Conservation (phyloP, 805 yeast species). For the Geotrichum ghanense region DNA sequence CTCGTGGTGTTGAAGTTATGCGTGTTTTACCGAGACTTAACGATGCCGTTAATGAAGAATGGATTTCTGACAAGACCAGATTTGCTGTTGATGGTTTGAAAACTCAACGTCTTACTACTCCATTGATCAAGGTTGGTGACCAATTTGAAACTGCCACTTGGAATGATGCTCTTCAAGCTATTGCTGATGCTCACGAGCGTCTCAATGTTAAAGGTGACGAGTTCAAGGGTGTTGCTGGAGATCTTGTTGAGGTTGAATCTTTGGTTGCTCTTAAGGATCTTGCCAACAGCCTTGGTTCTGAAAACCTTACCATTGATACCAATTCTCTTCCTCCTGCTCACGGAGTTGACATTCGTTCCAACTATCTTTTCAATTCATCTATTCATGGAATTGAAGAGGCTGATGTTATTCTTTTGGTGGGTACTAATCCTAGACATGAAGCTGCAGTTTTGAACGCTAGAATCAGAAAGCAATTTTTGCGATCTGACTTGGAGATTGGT, state of each 20-base stretch:
- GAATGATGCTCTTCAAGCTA: constrained; percentile 71
- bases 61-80: constrained; percentile 83
- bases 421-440: constrained; percentile 83
- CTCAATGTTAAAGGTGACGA: constrained; percentile 55
- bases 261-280: constrained; percentile 74
- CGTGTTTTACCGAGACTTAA: constrained; percentile 77
- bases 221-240: constrained; percentile 73
- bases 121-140: constrained; percentile 61
- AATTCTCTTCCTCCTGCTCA: constrained; percentile 41
- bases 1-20: constrained; percentile 80
- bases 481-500: constrained; percentile 49
- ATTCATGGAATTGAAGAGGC: constrained; percentile 74
- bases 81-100: constrained; percentile 78
- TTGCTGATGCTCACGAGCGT: constrained; percentile 48
- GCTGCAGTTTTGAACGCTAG: constrained; percentile 82
- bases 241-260: constrained; percentile 71
- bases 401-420: constrained; percentile 68
- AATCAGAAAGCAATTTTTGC: constrained; percentile 71
- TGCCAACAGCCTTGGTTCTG: constrained; percentile 66
- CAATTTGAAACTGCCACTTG: constrained; percentile 66
- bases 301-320: constrained; percentile 60
- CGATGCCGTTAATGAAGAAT: constrained; percentile 81
- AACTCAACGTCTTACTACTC: constrained; percentile 76
- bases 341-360: constrained; percentile 67
- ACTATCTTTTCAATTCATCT: constrained; percentile 69